Conservation (phyloP, 495 filamentous ascomycete species). For the Daldinia grandis region DNA sequence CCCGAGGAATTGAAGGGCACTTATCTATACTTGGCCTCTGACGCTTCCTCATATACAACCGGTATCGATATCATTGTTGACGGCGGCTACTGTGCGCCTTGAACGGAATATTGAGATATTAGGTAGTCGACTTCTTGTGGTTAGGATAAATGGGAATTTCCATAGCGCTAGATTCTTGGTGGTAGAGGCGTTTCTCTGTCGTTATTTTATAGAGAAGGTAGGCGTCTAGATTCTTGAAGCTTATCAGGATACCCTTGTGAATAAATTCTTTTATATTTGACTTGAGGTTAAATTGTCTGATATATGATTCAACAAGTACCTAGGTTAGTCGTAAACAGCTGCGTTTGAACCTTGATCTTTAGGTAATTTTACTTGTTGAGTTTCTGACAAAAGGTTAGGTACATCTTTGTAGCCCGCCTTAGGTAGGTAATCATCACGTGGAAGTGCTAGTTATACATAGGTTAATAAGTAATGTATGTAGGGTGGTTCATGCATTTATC, state of each 20-base stretch:
- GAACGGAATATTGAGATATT: neutral
- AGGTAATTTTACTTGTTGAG: no score
- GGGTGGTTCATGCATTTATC: neutral
- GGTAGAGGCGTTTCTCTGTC: constrained; percentile 3
- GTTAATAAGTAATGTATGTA: no score
- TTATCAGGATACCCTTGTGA: constrained; percentile 26
- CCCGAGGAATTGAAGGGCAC: constrained; percentile 85
- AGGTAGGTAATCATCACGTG: constrained; percentile 25
- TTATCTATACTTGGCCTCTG: constrained; percentile 86
- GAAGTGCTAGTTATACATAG: neutral
- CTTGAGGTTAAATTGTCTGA: neutral
- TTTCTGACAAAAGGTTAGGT: no score
- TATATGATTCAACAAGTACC: no score
- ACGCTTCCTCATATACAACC: constrained; percentile 86
- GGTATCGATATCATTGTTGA: constrained; percentile 81
- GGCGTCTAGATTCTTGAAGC: constrained; percentile 4
- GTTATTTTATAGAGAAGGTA: constrained; percentile 22
- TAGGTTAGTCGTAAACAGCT: no score
- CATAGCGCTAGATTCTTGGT: constrained; percentile 2
- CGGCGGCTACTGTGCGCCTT: constrained; percentile 65
- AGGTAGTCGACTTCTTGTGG: neutral
- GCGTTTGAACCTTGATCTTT: no score
- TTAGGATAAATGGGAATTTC: constrained; percentile 1
- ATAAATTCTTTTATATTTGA: neutral
- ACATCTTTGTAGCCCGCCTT: no score